Base-by-base conservation (phyloP, 768 basidiomycete species). In the Suillus sp. region DNA sequence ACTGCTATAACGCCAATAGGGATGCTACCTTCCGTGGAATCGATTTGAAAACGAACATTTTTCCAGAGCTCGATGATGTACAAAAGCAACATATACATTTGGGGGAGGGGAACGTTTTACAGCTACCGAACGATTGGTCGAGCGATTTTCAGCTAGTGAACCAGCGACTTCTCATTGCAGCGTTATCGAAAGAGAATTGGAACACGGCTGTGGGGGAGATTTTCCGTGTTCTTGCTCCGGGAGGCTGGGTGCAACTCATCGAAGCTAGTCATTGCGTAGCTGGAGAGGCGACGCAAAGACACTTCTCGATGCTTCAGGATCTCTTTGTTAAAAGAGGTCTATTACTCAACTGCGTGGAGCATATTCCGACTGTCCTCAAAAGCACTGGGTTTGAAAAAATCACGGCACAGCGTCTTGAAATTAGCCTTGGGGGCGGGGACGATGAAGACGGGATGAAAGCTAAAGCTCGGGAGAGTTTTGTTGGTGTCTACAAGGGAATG, bases 201-300 rank as follows among this genome's bases (percentile, higher is more conserved):
- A 57, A 30, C 6, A 37, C 59, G 0, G 67, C 51, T 6, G 62
- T 77, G 16, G 30, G 59, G 3, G 78, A 75, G 38, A 71, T 77
- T 9, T 70, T 67, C 53, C 68, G 77, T 5, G 74, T 76, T 1
- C 70, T 78, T 40, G 62, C 16, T 1, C 77, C 76, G 0, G 76
- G 77, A 2, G 77, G 77, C 4, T 75, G 70, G 34, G 68, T 67
- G 2, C 78, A 78, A 47, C 64, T 78, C n/a, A 62, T 72, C 35
- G 77, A 78, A 54, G 54, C 40, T n/a, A 67, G 67, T 2, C 64
- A 57, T 57, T 57, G 55, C 18, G 14, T 27, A 20, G 37, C 37
- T 38, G 55, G 55, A 38, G 55, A 57, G 10, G 55, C 18, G 20
- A 57, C 55, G 25, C 55, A 20, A 38, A 38, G 14, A 13, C 55